Evolutionary conservation across 1,284 basidiomycete species (phyloP), one percentile per base, ranked within the genome.

Genomic region (Microbotryum lychnidis-dioicae): DNA sequence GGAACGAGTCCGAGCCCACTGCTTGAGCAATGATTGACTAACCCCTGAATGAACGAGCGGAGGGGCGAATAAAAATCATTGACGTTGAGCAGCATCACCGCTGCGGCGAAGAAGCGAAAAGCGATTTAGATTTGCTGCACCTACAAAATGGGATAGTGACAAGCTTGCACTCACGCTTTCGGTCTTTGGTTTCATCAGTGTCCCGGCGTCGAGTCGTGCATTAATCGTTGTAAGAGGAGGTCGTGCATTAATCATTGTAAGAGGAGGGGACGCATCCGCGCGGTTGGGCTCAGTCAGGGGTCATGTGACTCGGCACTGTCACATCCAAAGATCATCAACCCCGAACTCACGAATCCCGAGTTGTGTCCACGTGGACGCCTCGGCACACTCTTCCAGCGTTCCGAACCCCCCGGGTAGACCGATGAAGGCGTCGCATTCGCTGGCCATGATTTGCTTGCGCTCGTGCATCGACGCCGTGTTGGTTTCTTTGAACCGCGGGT

Each of bases 291-390:
- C 37, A 23, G 6, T 16, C 42, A 49, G 7, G 48, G 54, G 27
- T 56, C 54, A 25, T 9, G 21, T 20, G 16, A 9, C 16, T 18
- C 21, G 9, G 16, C 8, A 23, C n/a, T 12, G 18, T 18, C 37
- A 9, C 37, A 37, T n/a, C 23, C 45, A 46, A 6, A 4, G 6
- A 7, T 44, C 33, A 23, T 25, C 27, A 3, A 9, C 6, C 8
- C 31, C 12, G 31, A 9, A 46, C 65, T 49, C 46, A 68, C 69
- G 74, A 33, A 75, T 71, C 4, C 73, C 73, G 6, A 75, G 57
- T 61, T 75, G 74, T 2, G 62, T 70, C 74, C 74, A 75, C 5
- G 74, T 75, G 48, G 73, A 68, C 67, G 71, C 71, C 64, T 75
- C 74, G 44, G 73, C 65, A 20, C 73, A 69, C 57, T 75, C 74